Base-by-base conservation (phyloP, 306 rosid genomes). In the Quillaja saponaria region DNA sequence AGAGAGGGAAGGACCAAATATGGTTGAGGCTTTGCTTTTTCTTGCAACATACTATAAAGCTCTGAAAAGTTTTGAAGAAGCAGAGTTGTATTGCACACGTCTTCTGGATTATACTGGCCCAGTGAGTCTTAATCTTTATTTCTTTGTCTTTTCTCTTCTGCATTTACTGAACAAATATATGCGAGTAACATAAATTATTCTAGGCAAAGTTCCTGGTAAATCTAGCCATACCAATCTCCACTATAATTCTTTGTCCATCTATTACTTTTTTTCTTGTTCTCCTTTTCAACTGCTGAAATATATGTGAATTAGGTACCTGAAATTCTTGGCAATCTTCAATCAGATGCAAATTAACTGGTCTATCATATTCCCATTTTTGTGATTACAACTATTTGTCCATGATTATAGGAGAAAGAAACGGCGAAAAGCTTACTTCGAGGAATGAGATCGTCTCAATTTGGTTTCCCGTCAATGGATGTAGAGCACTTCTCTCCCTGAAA, bases 1-100 rank as follows among this genome's bases (percentile, higher is more conserved):
- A 85, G 97, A 89, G 66, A 87, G 97, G 78, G 99, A 94, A 67
- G 97, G 95, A 61, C 97, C 99, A 42, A 87, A 83, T 78, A 87
- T 87, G 90, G 97, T 89, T 58, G 99, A 94, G 71, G 88, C 97
- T 37, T 77, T 89, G 39, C 68, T 81, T 37, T 94, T 71, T 78
- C 99, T 87, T 72, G 99, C 95, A 50, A 80, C 53, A 8, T 85
- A 87, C 69, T 85, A 73, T 69, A 83, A 73, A 59, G 33, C 55
- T 7, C 81, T 71, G 68, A 77, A 83, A 67, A 76, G 72, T 55
- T 81, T 81, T 61, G 97, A 89, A 79, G 99, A 94, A 75, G 95
- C 96, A 17, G 97, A 94, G 81, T 72, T 90, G 31, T 94, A 89
- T 46, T 94, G 97, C 53, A 94, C 99, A 7, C 97, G 99, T 55